Evolutionary conservation across 176 grass and related monocot genomes (phyloP), one percentile per base, ranked within the genome.

Genomic region (Triticum monococcum): DNA sequence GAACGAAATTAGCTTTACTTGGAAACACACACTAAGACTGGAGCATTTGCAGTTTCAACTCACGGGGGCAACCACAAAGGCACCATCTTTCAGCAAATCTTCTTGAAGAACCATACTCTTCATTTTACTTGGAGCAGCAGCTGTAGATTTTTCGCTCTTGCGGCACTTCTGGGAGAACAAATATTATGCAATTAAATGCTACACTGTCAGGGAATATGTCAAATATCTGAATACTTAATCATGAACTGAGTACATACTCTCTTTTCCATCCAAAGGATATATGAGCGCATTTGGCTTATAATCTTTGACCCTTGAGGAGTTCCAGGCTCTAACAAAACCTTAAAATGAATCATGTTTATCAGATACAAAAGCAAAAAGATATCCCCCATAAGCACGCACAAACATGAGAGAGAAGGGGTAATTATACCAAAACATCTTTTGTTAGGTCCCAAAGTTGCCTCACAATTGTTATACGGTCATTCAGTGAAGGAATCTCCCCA

Each of bases 261-360:
- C 69, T 96, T 96, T 89, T 92, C 97, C 94, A 96, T 94, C 97
- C 97, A 98, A 73, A 98, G 92, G 71, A 98, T 89, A 88, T 98
- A 98, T 3, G 97, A 98, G 71, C 97, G 92, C 97, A 96, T 98
- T 85, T 98, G 97, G 67, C 80, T 92, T 84, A 98, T 91, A 72
- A 96, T 94, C 88, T 98, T 96, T 48, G 97, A 93, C 86, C 97
- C 97, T 84, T 98, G 93, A 66, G 97, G 97, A 89, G 97, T 98
- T 77, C 97, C 97, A 89, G 97, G 93, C 79, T 98, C 97, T 83
- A 98, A 84, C 35, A 98, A 94, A 75, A 98, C 92, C 97, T 98
- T 92, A 36, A 45, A 32, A 69, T 52, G 40, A 25, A 87, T 71
- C 23, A 18, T 64, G 68, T 83, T 88, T 75, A 20, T 92, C 79